A percentile compares a stretch with the other conserved stretches of the same genome.
Evolutionary conservation across 805 yeast genomes (phyloP).

Genomic region (Ogataea methanolica): DNA sequence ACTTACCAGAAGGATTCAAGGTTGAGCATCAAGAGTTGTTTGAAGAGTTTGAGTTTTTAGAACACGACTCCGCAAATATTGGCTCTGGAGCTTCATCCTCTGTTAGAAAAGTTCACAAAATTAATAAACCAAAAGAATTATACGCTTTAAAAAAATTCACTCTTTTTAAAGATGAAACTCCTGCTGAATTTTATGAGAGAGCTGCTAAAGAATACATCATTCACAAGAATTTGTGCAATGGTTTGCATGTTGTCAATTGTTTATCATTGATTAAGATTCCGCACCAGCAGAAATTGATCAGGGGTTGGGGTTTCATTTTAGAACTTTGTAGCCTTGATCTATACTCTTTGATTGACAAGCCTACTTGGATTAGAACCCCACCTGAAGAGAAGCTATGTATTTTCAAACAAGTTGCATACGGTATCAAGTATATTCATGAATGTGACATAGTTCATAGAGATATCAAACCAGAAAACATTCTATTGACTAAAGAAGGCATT

Average conservation of each 20-base stretch:
- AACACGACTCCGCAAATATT: conserved; percentile 43
- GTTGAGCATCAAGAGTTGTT: conserved; percentile 47
- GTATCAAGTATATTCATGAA: conserved; percentile 64
- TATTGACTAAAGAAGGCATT: conserved; percentile 53
- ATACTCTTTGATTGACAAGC: conserved; percentile 51
- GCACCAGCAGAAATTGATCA: conserved; percentile 44
- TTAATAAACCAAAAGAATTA: conserved; percentile 37
- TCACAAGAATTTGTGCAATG: conserved; percentile 49
- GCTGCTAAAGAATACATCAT: conserved; percentile 68
- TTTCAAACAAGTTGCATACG: conserved; percentile 69
- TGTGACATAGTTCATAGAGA: conserved; percentile 88
- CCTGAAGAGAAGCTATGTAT: conserved; percentile 56
- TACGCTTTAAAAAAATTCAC: conserved; percentile 70
- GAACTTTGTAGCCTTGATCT: conserved; percentile 61
- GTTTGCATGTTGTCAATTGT: conserved; percentile 62
- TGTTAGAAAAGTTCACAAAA: conserved; percentile 48
- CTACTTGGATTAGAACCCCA: conserved; percentile 55
- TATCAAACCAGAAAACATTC: conserved; percentile 87
- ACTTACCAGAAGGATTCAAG: conserved; percentile 52
- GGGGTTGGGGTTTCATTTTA: conserved; percentile 82
- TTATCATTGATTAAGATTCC: conserved; percentile 54
- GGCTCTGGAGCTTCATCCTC: conserved; percentile 78
- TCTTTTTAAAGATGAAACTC: conserved; percentile 58
- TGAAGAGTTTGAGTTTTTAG: conserved; percentile 51
- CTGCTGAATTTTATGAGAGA: conserved; percentile 67